Evolutionary conservation across 2,329 filamentous ascomycete species (phyloP).

Genomic region (Cladosporium sp.): DNA sequence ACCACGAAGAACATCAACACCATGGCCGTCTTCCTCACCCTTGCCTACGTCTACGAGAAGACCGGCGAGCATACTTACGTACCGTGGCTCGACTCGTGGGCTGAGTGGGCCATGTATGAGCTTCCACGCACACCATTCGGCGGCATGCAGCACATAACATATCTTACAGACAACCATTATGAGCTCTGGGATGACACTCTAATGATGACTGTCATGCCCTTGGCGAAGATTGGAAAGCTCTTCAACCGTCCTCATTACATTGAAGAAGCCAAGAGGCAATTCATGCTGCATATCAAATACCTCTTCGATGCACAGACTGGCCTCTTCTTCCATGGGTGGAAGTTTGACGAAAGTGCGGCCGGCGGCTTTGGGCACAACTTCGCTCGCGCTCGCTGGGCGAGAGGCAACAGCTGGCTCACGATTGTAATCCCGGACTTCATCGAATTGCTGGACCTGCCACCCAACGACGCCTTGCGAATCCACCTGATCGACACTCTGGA

Average conservation of each 20-base stretch:
- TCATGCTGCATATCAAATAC: conserved; percentile 73
- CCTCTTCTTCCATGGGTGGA: conserved; percentile 79
- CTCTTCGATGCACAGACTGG: conserved; percentile 68
- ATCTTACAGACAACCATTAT: conserved; percentile 64
- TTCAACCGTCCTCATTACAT: conserved; percentile 68
- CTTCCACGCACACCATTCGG: conserved; percentile 67
- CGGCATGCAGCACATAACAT: conserved; percentile 73
- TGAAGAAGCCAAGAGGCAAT: conserved; percentile 72
- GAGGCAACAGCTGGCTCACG: conserved; percentile 71
- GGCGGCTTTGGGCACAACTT: conserved; percentile 55
- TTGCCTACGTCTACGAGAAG: conserved; percentile 74
- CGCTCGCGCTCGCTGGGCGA: conserved; percentile 52
- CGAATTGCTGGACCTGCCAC: conserved; percentile 62
- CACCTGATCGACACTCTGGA: conserved; percentile 61
- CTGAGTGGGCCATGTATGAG: conserved; percentile 77
- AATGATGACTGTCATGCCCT: conserved; percentile 81
- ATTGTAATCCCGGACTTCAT: conserved; percentile 81
- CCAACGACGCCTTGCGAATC: conserved; percentile 56
- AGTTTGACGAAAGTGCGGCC: conserved; percentile 57
- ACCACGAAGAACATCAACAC: conserved; percentile 86
- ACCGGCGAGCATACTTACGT: conserved; percentile 64
- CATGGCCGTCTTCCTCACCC: conserved; percentile 72
- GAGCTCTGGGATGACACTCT: conserved; percentile 83
- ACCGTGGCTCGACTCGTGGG: conserved; percentile 76
- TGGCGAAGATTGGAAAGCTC: conserved; percentile 73